phyloP scores from a whole-genome alignment of 2,329 filamentous ascomycete species.

The Scolecobasidium constrictum region DNA sequence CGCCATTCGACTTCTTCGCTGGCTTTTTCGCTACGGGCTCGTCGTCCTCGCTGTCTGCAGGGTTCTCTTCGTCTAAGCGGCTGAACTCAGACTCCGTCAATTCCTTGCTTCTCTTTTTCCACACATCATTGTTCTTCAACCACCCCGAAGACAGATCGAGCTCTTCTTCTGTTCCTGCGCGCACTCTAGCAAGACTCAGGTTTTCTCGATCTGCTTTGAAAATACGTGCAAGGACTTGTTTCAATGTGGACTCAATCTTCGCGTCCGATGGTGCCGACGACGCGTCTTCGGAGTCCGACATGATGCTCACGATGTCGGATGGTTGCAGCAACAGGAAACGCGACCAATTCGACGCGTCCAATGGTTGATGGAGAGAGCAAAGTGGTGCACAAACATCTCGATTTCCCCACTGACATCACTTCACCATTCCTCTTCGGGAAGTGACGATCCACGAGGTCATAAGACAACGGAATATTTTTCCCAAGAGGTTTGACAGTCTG shows the following conservation, averaged over 20 bases:
- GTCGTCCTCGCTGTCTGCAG: conserved; percentile 5
- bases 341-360: too few species aligned
- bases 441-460: too few species aligned
- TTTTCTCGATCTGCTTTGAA: conserved; percentile 35
- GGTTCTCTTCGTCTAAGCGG: conserved; percentile 8
- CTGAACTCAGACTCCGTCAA: conserved; percentile 38
- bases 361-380: too few species aligned
- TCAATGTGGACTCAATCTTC: not conserved
- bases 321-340: too few species aligned
- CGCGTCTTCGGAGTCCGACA: conserved; percentile 4
- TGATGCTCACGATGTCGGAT: too few species aligned
- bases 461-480: too few species aligned
- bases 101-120: conserved; percentile 44
- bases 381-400: too few species aligned
- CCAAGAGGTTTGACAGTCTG: too few species aligned
- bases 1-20: conserved; percentile 16
- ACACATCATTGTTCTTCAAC: conserved; percentile 40
- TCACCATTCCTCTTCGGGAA: too few species aligned
- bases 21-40: conserved; percentile 11
- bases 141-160: conserved; percentile 43
- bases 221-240: conserved; percentile 11
- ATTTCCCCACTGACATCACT: too few species aligned
- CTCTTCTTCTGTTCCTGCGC: conserved; percentile 39
- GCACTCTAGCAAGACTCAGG: conserved; percentile 47
- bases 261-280: not conserved